A percentile compares a stretch with the other conserved stretches of the same genome.
These are phyloP conservation scores for Bromus sterilis DNA, from an alignment of 176 grass and related monocot species.

Conservation along the genomic window DNA sequence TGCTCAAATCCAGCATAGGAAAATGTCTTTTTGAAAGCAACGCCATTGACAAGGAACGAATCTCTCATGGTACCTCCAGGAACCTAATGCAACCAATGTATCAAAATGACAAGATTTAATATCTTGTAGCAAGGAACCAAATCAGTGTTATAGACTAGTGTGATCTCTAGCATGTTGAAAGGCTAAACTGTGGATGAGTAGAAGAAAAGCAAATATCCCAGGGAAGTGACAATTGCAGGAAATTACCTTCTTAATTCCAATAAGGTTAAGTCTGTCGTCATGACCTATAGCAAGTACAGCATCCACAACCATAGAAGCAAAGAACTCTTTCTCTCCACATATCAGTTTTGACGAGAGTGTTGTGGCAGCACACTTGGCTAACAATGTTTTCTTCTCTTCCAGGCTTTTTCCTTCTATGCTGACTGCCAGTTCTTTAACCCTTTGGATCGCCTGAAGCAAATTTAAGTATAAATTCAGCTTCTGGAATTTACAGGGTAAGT, in stretches of 20 bases:
- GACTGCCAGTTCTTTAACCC: slow-evolving; percentile 81
- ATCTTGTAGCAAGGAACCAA: neutral
- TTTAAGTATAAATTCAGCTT: neutral
- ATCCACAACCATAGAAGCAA: slow-evolving; percentile 91
- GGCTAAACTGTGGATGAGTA: neutral
- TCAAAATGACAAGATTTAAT: neutral
- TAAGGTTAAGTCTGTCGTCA: slow-evolving; percentile 87
- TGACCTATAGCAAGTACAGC: slow-evolving; percentile 82
- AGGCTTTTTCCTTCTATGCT: slow-evolving; percentile 97
- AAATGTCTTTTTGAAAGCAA: slow-evolving; percentile 97
- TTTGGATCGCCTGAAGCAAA: slow-evolving; percentile 62
- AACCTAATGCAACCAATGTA: slow-evolving; percentile 47
- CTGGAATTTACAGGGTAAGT: neutral
- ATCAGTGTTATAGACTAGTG: neutral
- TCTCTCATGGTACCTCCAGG: slow-evolving; percentile 93
- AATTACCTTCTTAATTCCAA: slow-evolving; percentile 90
- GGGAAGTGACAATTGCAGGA: neutral
- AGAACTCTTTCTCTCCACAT: slow-evolving; percentile 92
- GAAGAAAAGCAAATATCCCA: neutral
- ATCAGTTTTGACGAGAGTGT: slow-evolving; percentile 95
- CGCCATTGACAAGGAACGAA: slow-evolving; percentile 92
- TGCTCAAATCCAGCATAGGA: slow-evolving; percentile 97
- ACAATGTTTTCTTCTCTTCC: slow-evolving; percentile 81
- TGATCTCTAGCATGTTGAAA: neutral
- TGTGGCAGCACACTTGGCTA: slow-evolving; percentile 87